Base-by-base conservation (phyloP, 73 alveolate species). In the Tetrahymena malaccensis region DNA sequence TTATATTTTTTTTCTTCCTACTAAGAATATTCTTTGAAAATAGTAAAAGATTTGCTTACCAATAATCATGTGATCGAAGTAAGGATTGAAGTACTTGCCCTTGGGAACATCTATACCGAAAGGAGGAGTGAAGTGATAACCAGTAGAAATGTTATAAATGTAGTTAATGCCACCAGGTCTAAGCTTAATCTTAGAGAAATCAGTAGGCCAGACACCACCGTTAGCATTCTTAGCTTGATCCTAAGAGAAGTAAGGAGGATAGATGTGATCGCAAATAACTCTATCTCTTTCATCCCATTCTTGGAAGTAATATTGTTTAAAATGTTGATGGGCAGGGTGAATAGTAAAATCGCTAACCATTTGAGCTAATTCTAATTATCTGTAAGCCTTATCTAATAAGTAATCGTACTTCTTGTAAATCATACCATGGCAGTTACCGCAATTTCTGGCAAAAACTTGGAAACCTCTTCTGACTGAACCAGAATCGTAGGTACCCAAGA, bases 211-310 rank as follows among this genome's bases (percentile, higher is more conserved):
- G 83, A 96, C 97, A 38, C 99, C 99, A 55, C 98, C 98, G 94
- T 98, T 98, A 93, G 99, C 99, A 85, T 96, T 95, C 95, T 98
- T 97, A 96, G 99, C 99, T 96, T 98, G 98, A 98, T 98, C 99
- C 94, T 97, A 96, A 34, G 99, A 97, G 98, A 98, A 97, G 96
- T 98, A 98, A 16, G 99, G 99, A 21, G 99, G 97, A 96, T 98
- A 98, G 96, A 98, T 95, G 95, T 98, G 96, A 97, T 98, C 99
- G 84, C 98, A 98, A 94, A 98, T 98, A 84, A 94, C 98, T 96
- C 99, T 97, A 94, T 98, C 99, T 94, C 99, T 98, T 94, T 96
- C 99, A 94, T 98, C 99, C 99, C 99, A 98, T 94, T 98, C 99
- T 94, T 98, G 99, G 97, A 96, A 96, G 97, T 97, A 98, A 96